phyloP scores from a whole-genome alignment of 2,329 filamentous ascomycete species.

The Fusarium abutilonis region DNA sequence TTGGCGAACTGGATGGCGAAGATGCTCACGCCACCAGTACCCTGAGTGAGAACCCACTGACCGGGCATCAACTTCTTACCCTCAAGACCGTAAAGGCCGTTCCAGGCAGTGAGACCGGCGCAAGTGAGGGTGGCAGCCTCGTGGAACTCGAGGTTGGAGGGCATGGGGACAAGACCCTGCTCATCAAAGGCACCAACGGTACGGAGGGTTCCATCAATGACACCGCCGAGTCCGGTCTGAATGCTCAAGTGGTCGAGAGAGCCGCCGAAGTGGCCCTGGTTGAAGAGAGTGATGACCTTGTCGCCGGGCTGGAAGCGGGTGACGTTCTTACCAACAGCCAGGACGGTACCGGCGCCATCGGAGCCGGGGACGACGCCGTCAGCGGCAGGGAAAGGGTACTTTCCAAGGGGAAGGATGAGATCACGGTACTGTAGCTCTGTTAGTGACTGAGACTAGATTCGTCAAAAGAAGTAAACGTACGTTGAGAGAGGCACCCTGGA shows the following conservation, averaged over 20 bases:
- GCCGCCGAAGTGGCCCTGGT: slow-evolving; percentile 62
- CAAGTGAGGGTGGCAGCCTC: slow-evolving; percentile 69
- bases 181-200: slow-evolving; percentile 75
- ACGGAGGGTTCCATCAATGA: slow-evolving; percentile 73
- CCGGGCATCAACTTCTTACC: slow-evolving; percentile 61
- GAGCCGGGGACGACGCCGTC: slow-evolving; percentile 61
- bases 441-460: neutral
- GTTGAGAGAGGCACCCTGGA: slow-evolving; percentile 63
- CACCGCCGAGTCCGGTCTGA: slow-evolving; percentile 72
- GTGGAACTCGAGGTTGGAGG: slow-evolving; percentile 61
- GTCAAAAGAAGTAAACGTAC: slow-evolving; percentile 34
- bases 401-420: slow-evolving; percentile 60
- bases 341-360: slow-evolving; percentile 64
- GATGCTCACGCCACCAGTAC: slow-evolving; percentile 75
- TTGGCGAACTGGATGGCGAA: slow-evolving; percentile 70
- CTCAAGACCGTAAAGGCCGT: slow-evolving; percentile 68
- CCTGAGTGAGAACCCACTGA: slow-evolving; percentile 71
- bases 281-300: slow-evolving; percentile 69
- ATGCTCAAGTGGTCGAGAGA: slow-evolving; percentile 49
- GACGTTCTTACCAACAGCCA: slow-evolving; percentile 61
- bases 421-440: slow-evolving; percentile 57
- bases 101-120: slow-evolving; percentile 72
- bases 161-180: slow-evolving; percentile 71
- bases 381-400: slow-evolving; percentile 57
- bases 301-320: slow-evolving; percentile 62